Base-by-base conservation (phyloP, 73 alveolate genomes). In the Paramecium biaurelia region DNA sequence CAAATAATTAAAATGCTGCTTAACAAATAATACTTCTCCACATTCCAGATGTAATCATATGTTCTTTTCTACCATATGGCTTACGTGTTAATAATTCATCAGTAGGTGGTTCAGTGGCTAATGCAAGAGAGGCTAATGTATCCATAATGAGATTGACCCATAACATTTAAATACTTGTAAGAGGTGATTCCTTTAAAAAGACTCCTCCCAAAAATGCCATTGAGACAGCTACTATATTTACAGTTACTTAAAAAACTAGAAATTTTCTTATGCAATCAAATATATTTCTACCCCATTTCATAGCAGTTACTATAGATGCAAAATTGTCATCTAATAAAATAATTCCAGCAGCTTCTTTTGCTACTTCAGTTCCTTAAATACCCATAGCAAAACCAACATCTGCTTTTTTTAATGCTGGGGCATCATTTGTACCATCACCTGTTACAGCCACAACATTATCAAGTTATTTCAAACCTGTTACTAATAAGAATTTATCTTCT, bases 381-480 rank as follows among this genome's bases (percentile, higher is more conserved):
- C 99, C 99, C 99, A 98, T 98, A 58, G 99, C 99, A 92, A 98
- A 98, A 79, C 99, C 99, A 23, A 98, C 99, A 92, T 98, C 98
- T n/a, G 99, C 99, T 84, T 95, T 95, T 87, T 96, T 95, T 43
- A 98, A 94, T 28, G 99, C 99, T 32, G 98, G 98, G 24, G 99
- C 98, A 92, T 97, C 99, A 93, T 97, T 98, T 15, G 99, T 96
- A 18, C 99, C 99, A 94, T 98, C 99, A 47, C 99, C 99, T 15
- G 99, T 98, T n/a, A 97, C 99, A 12, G 99, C 99, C 38, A 97
- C 99, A 28, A 96, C 98, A 24, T 92, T 93, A 53, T 95, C 97
- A 21, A 94, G 82, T 70, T 96, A 95, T 92, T 95, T 93, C 23
- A 97, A 89, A 11, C 99, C 99, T 41, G 98, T 95, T 4, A 97